Evolutionary conservation across 331 rosid genomes (phyloP), one percentile per base, ranked within the genome.

Genomic region (Ulmus americana): DNA sequence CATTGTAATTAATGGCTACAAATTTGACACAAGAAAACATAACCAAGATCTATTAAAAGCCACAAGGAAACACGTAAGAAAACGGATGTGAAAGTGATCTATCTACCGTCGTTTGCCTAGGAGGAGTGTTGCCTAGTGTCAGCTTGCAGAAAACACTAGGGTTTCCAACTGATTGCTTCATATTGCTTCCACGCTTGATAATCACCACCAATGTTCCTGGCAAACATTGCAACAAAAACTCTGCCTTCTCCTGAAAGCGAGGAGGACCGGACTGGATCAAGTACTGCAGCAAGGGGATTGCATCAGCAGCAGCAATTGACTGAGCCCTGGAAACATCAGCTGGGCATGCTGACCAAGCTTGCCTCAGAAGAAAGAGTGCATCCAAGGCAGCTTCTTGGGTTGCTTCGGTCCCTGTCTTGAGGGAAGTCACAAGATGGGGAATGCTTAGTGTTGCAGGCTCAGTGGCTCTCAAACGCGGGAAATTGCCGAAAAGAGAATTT

Each of bases 301-400:
- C 97, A 67, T 94, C 98, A 0, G 98, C 97, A 64, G 98, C 97
- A 39, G 97, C 97, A 72, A 89, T 74, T 58, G 97, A 94, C 83
- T 94, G 98, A 75, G 98, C 90, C 76, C 95, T 85, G 55, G 98
- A 94, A 71, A 94, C 90, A 69, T 94, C 98, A 10, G 95, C 98
- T 0, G 98, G 97, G 73, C 97, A 94, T 38, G 98, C 98, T 44
- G 98, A 89, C 98, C 98, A 94, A 76, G 98, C 98, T 90, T 94
- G 98, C 74, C 97, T 82, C 10, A 94, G 90, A 77, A 94, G 88
- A 79, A 94, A 94, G 46, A 94, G 95, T 15, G 97, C 83, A 59
- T 94, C 97, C 76, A 94, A 76, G 13, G 98, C 91, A 61, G 98
- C 97, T 85, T 94, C 98, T 73, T 94, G 98, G 73, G 91, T 85